phyloP scores from a whole-genome alignment of 2,329 filamentous ascomycete genomes.

The Sporothrix globosa region DNA sequence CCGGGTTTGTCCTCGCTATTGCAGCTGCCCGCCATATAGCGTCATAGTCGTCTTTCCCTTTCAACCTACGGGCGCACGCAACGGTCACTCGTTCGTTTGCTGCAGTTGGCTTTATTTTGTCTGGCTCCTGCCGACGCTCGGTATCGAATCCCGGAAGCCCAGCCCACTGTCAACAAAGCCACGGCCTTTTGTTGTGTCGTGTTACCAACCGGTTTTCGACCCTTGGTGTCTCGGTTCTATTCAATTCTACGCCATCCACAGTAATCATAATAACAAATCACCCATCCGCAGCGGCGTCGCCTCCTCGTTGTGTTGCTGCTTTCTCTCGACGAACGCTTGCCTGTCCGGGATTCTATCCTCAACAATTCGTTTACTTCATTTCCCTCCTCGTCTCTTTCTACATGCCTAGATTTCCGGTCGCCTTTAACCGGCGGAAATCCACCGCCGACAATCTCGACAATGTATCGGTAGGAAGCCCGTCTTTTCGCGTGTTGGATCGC shows the following conservation, averaged over 20 bases:
- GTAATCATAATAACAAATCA: not conserved
- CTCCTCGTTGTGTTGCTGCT: not conserved
- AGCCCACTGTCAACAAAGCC: conserved; percentile 8
- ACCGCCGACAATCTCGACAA: conserved; percentile 60
- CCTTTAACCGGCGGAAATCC: conserved; percentile 63
- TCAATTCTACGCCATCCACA: conserved; percentile 16
- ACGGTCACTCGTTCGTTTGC: not conserved
- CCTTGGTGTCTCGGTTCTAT: conserved; percentile 24
- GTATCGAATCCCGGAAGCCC: conserved; percentile 2
- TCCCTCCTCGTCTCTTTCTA: conserved; percentile 42
- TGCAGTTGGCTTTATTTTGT: not conserved
- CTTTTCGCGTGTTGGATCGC: conserved; percentile 63
- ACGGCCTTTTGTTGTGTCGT: conserved; percentile 8
- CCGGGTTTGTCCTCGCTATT: conserved; percentile 39
- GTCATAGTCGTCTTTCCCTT: conserved; percentile 30
- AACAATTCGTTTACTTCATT: not conserved
- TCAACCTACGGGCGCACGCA: not conserved
- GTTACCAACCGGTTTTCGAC: conserved; percentile 19
- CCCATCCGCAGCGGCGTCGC: conserved; percentile 7
- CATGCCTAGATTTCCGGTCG: conserved; percentile 66
- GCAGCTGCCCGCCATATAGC: conserved; percentile 44
- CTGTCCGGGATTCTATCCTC: not conserved
- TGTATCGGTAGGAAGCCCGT: conserved; percentile 54
- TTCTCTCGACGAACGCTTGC: not conserved
- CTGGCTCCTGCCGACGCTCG: not conserved